phyloP scores from a whole-genome alignment of 495 filamentous ascomycete genomes.

The Thermochaetoides thermophila region DNA sequence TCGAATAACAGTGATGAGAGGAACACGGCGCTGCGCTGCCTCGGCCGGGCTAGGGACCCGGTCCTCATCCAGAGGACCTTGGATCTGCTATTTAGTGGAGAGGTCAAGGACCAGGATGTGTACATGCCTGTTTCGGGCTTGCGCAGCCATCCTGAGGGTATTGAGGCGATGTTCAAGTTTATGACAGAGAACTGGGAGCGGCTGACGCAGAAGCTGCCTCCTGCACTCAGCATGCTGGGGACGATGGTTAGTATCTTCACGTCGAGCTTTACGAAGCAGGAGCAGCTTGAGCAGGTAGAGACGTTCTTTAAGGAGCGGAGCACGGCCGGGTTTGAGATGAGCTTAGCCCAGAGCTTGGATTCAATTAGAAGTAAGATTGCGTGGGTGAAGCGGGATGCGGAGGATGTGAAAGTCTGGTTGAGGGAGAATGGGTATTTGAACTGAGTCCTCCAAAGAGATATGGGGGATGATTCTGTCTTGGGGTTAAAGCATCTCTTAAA shows the following conservation, averaged over 20 bases:
- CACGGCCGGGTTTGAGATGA: slow-evolving; percentile 58
- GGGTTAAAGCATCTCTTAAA: no score
- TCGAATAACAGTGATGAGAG: slow-evolving; percentile 86
- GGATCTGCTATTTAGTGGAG: slow-evolving; percentile 53
- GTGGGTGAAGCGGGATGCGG: slow-evolving; percentile 42
- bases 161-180: slow-evolving; percentile 70
- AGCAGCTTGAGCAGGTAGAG: slow-evolving; percentile 60
- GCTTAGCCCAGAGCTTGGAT: slow-evolving; percentile 47
- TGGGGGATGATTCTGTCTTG: no score
- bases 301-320: slow-evolving; percentile 68
- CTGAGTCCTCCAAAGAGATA: no score
- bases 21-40: slow-evolving; percentile 79
- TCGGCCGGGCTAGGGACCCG: slow-evolving; percentile 65
- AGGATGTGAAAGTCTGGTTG: slow-evolving; percentile 41
- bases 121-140: slow-evolving; percentile 75
- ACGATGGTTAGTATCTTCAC: slow-evolving; percentile 73
- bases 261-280: slow-evolving; percentile 60
- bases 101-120: slow-evolving; percentile 92
- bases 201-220: slow-evolving; percentile 64
- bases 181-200: slow-evolving; percentile 75
- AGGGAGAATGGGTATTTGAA: slow-evolving; percentile 22
- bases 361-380: slow-evolving; percentile 43
- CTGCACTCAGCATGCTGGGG: slow-evolving; percentile 71
- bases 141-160: slow-evolving; percentile 61
- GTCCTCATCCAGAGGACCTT: slow-evolving; percentile 73